Percentiles rank a stretch among this genome's conserved stretches.
These are phyloP conservation scores for Yamadazyma atlantica DNA, from an alignment of 1,139 yeast species.

Conservation along the genomic window DNA sequence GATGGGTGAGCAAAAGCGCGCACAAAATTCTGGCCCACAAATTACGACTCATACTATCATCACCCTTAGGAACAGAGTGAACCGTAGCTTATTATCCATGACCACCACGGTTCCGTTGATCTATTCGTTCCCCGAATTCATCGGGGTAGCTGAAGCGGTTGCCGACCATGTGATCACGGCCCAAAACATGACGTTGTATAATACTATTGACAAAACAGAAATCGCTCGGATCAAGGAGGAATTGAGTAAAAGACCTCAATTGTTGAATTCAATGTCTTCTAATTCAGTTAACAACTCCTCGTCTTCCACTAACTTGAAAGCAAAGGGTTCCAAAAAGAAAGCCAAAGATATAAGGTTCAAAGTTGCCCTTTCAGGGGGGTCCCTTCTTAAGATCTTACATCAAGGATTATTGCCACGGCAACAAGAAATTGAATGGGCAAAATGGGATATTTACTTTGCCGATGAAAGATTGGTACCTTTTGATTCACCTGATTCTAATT, in stretches of 20 bases:
- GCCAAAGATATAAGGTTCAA: slow-evolving; percentile 68
- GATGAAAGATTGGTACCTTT: slow-evolving; percentile 95
- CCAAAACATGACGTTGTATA: slow-evolving; percentile 68
- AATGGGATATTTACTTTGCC: slow-evolving; percentile 96
- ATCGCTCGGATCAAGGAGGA: slow-evolving; percentile 25
- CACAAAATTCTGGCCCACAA: too few species aligned
- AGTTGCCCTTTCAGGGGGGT: slow-evolving; percentile 92
- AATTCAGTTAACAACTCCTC: slow-evolving; percentile 11
- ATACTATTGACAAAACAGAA: slow-evolving; percentile 41
- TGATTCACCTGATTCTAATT: slow-evolving; percentile 79
- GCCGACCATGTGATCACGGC: slow-evolving; percentile 84
- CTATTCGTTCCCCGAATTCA: slow-evolving; percentile 84
- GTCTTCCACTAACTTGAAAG: slow-evolving; percentile 8
- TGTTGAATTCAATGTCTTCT: slow-evolving; percentile 16
- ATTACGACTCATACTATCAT: too few species aligned
- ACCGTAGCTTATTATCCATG: slow-evolving; percentile 39
- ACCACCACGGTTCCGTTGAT: slow-evolving; percentile 91
- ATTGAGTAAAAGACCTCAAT: slow-evolving; percentile 20
- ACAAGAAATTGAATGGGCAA: slow-evolving; percentile 80
- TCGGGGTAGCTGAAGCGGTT: slow-evolving; percentile 92
- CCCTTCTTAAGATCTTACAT: slow-evolving; percentile 77
- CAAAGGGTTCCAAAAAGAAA: slow-evolving; percentile 44
- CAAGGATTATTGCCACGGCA: slow-evolving; percentile 75
- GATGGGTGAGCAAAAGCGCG: background rate
- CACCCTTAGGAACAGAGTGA: background rate